Conservation (phyloP, 805 yeast species). For the Myxozyma mucilagina region DNA sequence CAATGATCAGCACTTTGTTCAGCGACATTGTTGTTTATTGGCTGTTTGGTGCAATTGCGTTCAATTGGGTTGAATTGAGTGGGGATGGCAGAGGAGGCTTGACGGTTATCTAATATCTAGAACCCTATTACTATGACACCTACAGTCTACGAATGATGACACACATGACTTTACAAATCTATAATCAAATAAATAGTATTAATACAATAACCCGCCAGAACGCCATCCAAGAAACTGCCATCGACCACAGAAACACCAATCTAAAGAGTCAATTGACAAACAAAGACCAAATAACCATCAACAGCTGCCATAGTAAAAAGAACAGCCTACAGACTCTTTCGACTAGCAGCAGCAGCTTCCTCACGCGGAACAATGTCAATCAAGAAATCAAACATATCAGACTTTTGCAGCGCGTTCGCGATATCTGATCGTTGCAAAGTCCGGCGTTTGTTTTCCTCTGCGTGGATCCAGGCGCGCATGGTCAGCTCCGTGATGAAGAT, state of each 20-base stretch:
- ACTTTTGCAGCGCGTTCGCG: slow-evolving; percentile 89
- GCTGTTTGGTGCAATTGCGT: background rate
- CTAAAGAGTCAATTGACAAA: background rate
- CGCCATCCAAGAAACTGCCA: too few species aligned
- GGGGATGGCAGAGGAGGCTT: too few species aligned
- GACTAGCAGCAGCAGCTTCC: slow-evolving; percentile 46
- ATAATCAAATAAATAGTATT: too few species aligned
- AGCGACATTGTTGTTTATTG: background rate
- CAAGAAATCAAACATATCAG: slow-evolving; percentile 95
- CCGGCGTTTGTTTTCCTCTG: slow-evolving; percentile 92
- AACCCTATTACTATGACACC: too few species aligned
- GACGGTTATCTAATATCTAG: too few species aligned
- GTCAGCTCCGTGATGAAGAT: slow-evolving; percentile 94
- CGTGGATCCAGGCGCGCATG: slow-evolving; percentile 99
- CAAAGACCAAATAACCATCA: background rate
- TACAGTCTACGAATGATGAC: too few species aligned
- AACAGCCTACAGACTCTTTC: slow-evolving; percentile 14
- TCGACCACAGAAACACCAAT: too few species aligned
- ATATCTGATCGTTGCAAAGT: slow-evolving; percentile 93
- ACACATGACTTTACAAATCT: too few species aligned
- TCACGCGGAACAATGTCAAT: slow-evolving; percentile 96
- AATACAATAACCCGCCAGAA: too few species aligned
- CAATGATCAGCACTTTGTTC: slow-evolving; percentile 72
- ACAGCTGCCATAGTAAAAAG: background rate
- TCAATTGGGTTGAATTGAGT: background rate